Evolutionary conservation across 257 asterid species (phyloP), one percentile per base, ranked within the genome.

Genomic region (Fraxinus cuspidata): DNA sequence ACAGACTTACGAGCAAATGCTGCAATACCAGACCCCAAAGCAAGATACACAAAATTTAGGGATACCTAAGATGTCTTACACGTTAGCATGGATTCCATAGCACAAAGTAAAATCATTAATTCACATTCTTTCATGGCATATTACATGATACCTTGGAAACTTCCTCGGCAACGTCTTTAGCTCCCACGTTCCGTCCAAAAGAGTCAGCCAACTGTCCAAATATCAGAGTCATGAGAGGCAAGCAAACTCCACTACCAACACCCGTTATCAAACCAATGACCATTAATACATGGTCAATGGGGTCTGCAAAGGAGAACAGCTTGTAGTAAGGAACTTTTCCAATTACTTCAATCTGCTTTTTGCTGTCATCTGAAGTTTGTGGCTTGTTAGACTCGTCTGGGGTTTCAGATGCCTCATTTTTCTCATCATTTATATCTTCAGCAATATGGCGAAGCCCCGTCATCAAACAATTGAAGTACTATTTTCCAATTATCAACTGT

Each of bases 281-380:
- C 89, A 91, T 89, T 34, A 91, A 78, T 1, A 75, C 83, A 40
- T 73, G 28, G 80, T 91, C 96, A 0, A 72, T 34, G 19, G 82
- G 10, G 58, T 89, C 90, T 72, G 94, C 94, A 74, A 83, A 91
- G n/a, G 82, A 77, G 80, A 85, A 91, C n/a, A 91, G 74, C 80
- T 84, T 86, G 8, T 77, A 65, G 80, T 74, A 88, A 67, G 96
- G 83, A 75, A 91, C 87, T 76, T 83, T 88, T 0, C 79, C 38
- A 11, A 69, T 74, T 28, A 21, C 34, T 76, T 79, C 72, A 64
- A 71, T 70, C 70, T 77, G 1, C 67, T 78, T 79, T 29, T 16
- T 35, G 18, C 70, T 38, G 19, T 44, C 28, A 12, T 56, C 73
- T 13, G 74, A 37, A 68, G 7, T 32, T 34, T 71, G 49, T 70